A percentile compares a stretch with the other conserved stretches of the same genome.
Evolutionary conservation across 2,329 filamentous ascomycete genomes (phyloP).

Genomic region (Colletotrichum trifolii): DNA sequence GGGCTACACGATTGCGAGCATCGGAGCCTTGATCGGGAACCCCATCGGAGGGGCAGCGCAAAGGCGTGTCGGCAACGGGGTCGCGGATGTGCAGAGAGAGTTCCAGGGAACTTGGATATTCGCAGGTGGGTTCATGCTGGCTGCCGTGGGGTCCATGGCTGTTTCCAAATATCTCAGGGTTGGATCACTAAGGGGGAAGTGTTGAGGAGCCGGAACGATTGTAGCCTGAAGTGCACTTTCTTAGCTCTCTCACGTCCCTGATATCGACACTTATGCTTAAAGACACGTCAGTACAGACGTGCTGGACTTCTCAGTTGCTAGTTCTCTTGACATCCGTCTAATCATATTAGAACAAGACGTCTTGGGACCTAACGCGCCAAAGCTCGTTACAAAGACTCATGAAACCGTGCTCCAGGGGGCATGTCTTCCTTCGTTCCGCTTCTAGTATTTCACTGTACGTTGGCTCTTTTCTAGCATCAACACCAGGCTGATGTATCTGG

Average conservation of each 20-base stretch:
- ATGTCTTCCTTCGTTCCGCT: no score
- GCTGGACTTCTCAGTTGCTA: no score
- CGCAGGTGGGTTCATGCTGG: constrained; percentile 28
- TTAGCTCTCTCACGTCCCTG: no score
- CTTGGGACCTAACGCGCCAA: no score
- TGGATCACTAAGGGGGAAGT: constrained; percentile 23
- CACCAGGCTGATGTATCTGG: no score
- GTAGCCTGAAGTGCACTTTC: neutral
- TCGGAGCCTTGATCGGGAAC: constrained; percentile 35
- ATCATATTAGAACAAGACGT: no score
- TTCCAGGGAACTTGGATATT: constrained; percentile 31
- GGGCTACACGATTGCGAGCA: constrained; percentile 32
- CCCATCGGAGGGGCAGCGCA: constrained; percentile 33
- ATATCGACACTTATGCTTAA: neutral
- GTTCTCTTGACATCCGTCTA: no score
- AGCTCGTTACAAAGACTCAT: no score
- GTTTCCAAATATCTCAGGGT: constrained; percentile 14
- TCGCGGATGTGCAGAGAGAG: constrained; percentile 18
- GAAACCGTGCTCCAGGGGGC: no score
- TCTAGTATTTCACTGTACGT: no score
- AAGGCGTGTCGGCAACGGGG: neutral
- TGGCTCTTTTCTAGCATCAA: no score
- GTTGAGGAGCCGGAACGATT: neutral
- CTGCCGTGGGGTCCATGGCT: constrained; percentile 13
- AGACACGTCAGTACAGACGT: neutral